Evolutionary conservation across 768 basidiomycete genomes (phyloP), one percentile per base, ranked within the genome.

Genomic region (Nidularia pulvinata): DNA sequence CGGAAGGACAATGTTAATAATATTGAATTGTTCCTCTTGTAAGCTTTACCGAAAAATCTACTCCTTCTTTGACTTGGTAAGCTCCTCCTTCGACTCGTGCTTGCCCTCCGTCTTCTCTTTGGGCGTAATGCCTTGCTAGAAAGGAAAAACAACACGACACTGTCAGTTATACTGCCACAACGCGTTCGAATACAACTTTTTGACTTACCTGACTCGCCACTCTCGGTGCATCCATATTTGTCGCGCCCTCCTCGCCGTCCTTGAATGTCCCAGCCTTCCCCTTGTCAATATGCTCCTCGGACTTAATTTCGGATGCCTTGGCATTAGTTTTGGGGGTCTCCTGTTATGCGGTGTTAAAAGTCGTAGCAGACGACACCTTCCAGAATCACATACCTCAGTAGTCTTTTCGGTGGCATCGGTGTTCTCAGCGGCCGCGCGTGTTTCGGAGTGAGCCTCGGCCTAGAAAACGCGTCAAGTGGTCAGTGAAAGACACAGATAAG

Each of bases 201-300:
- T 9, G 4, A 60, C 68, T 50, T 53, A 68, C 71, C 55, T 55
- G 54, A 5, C 66, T 61, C 42, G 65, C 63, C 49, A 62, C 53
- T 48, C 65, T 55, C 30, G 68, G 61, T 36, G 53, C 57, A 9
- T 57, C 63, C 54, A 60, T 11, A 37, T 69, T 51, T 7, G 64
- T 61, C 7, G 68, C 61, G 11, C 60, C 63, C 6, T 57, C 53
- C 19, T 61, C 63, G 13, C 61, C 60, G n/a, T 63, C 57, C 36
- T 61, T 61, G 57, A 53, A 59, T 33, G 61, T 60, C 25, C 59
- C 65, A 7, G 55, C 16, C 52, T 63, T 63, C 43, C 55, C 48
- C 33, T 37, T 46, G 47, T 50, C 48, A 33, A 25, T 46, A 50
- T 22, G 47, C 19, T 19, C 42, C 14, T 46, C 7, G 11, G 54